Evolutionary conservation across 257 asterid genomes (phyloP).

Genomic region (Solanum dulcamara): DNA sequence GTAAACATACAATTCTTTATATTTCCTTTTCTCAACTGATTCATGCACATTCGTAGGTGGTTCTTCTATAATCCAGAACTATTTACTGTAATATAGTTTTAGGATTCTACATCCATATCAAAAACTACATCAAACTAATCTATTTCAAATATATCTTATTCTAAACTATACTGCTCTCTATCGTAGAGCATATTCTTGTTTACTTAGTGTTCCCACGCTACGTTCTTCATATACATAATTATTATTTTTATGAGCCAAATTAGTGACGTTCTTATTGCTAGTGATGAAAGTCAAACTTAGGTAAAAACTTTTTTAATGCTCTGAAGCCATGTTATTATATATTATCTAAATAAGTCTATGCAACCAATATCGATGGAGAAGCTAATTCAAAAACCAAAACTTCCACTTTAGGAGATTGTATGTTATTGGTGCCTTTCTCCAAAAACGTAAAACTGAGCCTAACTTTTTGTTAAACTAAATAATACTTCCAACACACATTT

Average conservation of each 20-base stretch:
- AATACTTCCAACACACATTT: neutral
- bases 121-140: neutral
- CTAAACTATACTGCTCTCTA: neutral
- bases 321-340: neutral
- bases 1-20: neutral
- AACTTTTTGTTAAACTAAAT: conserved; percentile 7
- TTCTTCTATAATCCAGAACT: too few species aligned
- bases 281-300: neutral
- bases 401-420: neutral
- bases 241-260: neutral
- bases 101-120: neutral
- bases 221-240: neutral
- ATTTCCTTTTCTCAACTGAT: neutral
- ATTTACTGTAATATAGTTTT: too few species aligned
- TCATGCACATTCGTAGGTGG: neutral
- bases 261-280: neutral
- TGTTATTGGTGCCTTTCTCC: neutral
- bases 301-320: neutral
- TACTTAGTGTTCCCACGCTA: neutral
- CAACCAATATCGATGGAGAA: conserved; percentile 4
- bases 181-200: neutral
- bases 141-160: too few species aligned
- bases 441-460: conserved; percentile 18
- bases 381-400: neutral
- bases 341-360: neutral